Evolutionary conservation across 495 filamentous ascomycete species (phyloP).

Genomic region (Aspergillus bridgeri): DNA sequence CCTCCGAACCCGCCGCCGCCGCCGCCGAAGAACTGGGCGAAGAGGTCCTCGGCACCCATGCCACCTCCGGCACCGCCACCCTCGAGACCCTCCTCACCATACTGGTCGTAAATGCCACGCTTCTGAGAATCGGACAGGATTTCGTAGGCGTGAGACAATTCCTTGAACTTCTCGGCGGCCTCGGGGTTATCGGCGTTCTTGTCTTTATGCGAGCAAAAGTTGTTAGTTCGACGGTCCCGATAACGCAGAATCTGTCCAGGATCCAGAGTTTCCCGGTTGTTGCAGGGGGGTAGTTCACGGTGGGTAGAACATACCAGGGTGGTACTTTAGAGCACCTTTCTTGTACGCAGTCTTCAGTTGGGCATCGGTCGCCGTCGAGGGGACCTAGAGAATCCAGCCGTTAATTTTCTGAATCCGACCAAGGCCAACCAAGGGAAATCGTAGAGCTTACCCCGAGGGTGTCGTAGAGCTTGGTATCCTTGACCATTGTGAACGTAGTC

Average conservation of each 20-base stretch:
- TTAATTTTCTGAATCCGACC: constrained; percentile 14
- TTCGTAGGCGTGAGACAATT: constrained; percentile 93
- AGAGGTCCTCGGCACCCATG: constrained; percentile 95
- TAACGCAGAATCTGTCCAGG: neutral
- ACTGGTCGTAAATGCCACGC: constrained; percentile 89
- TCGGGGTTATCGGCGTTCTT: constrained; percentile 94
- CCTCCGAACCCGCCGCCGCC: constrained; percentile 78
- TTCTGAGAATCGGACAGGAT: constrained; percentile 88
- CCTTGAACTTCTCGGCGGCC: constrained; percentile 96
- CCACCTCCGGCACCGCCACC: constrained; percentile 76
- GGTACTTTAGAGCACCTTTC: constrained; percentile 82
- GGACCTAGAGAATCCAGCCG: constrained; percentile 53
- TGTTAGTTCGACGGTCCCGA: constrained; percentile 8
- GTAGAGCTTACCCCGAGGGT: constrained; percentile 76
- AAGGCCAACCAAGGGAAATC: neutral
- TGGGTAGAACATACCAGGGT: constrained; percentile 65
- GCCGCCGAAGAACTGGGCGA: constrained; percentile 96
- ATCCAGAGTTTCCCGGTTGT: neutral
- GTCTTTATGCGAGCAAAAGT: constrained; percentile 50
- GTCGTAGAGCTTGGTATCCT: constrained; percentile 87
- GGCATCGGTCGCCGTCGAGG: constrained; percentile 65
- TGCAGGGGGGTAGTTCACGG: neutral
- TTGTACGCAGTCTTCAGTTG: constrained; percentile 90
- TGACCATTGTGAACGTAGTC: constrained; percentile 66
- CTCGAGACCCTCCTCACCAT: constrained; percentile 94